Conservation (phyloP, 2,329 filamentous ascomycete genomes). For the Botrytis byssoidea region DNA sequence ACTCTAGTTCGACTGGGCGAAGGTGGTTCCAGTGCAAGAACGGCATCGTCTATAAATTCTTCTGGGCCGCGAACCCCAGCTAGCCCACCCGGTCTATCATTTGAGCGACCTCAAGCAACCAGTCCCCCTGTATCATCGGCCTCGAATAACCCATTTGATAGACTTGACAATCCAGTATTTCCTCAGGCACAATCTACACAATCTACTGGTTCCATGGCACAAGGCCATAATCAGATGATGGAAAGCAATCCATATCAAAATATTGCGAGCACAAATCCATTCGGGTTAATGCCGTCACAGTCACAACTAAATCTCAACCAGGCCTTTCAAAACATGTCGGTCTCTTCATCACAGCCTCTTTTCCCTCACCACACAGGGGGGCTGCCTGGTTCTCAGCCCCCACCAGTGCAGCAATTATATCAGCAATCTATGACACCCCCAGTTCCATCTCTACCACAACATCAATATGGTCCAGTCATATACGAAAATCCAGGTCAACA, state of each 20-base stretch:
- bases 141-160: slow-evolving; percentile 62
- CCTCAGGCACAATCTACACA: slow-evolving; percentile 64
- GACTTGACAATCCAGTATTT: slow-evolving; percentile 42
- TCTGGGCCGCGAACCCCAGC: slow-evolving; percentile 52
- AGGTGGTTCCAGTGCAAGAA: slow-evolving; percentile 44
- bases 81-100: slow-evolving; percentile 33
- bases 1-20: slow-evolving; percentile 81
- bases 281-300: slow-evolving; percentile 49
- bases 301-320: slow-evolving; percentile 50
- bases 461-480: slow-evolving; percentile 34
- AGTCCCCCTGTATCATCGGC: slow-evolving; percentile 44
- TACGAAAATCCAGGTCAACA: slow-evolving; percentile 35
- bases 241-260: slow-evolving; percentile 36
- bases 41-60: slow-evolving; percentile 46
- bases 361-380: slow-evolving; percentile 77
- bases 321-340: slow-evolving; percentile 72
- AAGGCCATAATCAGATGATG: slow-evolving; percentile 44
- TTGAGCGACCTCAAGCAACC: slow-evolving; percentile 32
- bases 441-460: slow-evolving; percentile 37
- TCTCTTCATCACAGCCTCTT: slow-evolving; percentile 58
- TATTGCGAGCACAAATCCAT: slow-evolving; percentile 60
- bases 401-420: slow-evolving; percentile 41
- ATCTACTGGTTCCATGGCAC: slow-evolving; percentile 61
- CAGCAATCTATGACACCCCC: slow-evolving; percentile 40
- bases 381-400: slow-evolving; percentile 43